Evolutionary conservation across 768 basidiomycete genomes (phyloP).

Genomic region (Leccinellum luteum): DNA sequence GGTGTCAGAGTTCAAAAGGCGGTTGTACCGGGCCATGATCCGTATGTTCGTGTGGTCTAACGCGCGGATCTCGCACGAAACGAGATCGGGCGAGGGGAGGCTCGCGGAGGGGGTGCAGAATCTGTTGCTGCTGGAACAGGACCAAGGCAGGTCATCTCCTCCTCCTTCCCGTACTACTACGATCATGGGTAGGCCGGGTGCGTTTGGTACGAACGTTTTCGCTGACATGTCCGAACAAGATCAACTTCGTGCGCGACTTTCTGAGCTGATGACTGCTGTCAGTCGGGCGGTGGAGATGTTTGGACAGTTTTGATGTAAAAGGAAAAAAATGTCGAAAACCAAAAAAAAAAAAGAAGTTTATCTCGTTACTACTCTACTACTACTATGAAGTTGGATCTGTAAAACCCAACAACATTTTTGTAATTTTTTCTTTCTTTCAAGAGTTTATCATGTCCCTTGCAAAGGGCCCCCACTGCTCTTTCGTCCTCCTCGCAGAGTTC

Average conservation of each 20-base stretch:
- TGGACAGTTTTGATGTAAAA: conserved; percentile 25
- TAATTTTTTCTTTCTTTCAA: too few species aligned
- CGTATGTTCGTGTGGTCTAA: conserved; percentile 27
- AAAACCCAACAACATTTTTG: not conserved
- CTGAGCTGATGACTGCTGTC: conserved; percentile 27
- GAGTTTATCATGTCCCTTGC: conserved; percentile 47
- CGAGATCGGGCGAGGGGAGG: conserved; percentile 5
- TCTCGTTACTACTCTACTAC: not conserved
- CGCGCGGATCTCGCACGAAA: conserved; percentile 23
- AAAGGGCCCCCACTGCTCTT: conserved; percentile 79
- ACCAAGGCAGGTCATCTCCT: conserved; percentile 36
- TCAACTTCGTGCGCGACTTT: conserved; percentile 19
- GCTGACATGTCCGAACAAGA: conserved; percentile 28
- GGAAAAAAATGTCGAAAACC: conserved; percentile 26
- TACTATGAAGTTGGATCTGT: not conserved
- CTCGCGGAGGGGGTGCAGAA: conserved; percentile 16
- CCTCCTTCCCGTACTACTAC: conserved; percentile 13
- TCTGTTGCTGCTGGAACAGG: conserved; percentile 20
- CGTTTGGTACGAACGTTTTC: not conserved
- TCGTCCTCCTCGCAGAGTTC: conserved; percentile 97
- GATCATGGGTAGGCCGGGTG: conserved; percentile 23
- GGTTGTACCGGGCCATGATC: conserved; percentile 14
- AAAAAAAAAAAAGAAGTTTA: not conserved
- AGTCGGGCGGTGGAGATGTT: conserved; percentile 27
- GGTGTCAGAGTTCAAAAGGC: conserved; percentile 23